A percentile compares a stretch with the other conserved stretches of the same genome.
phyloP scores from a whole-genome alignment of 2,329 filamentous ascomycete genomes.

The Cordyceps javanica region DNA sequence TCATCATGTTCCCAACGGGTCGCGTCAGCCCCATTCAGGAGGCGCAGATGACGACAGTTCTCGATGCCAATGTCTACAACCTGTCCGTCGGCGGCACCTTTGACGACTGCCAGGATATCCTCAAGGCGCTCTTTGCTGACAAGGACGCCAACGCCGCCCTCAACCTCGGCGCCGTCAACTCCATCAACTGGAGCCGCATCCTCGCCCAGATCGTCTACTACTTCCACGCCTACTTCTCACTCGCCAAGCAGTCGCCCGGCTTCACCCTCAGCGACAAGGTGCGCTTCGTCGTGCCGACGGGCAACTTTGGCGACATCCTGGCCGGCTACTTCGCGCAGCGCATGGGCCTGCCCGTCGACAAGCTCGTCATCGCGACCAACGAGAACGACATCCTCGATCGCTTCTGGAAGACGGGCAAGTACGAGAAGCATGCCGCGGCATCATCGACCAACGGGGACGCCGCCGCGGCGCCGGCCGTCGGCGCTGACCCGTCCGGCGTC shows the following conservation, averaged over 20 bases:
- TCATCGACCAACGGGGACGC: constrained; percentile 49
- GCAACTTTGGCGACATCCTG: constrained; percentile 94
- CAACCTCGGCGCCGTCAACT: constrained; percentile 89
- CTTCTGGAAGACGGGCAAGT: constrained; percentile 86
- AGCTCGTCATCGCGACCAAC: constrained; percentile 89
- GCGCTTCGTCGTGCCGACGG: constrained; percentile 85
- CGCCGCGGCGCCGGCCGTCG: constrained; percentile 55
- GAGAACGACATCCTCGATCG: constrained; percentile 96
- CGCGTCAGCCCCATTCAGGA: constrained; percentile 90
- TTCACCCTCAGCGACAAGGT: constrained; percentile 63
- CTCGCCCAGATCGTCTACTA: constrained; percentile 97
- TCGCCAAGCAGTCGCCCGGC: constrained; percentile 53
- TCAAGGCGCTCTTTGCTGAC: constrained; percentile 89
- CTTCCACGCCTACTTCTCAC: constrained; percentile 87
- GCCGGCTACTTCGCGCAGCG: constrained; percentile 86
- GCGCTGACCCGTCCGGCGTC: constrained; percentile 65
- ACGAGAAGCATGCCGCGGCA: constrained; percentile 67
- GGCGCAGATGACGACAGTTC: constrained; percentile 92
- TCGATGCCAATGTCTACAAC: constrained; percentile 90
- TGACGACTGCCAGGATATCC: constrained; percentile 94
- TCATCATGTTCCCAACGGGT: constrained; percentile 89
- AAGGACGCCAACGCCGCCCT: constrained; percentile 73
- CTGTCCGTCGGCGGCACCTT: constrained; percentile 85
- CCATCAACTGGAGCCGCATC: constrained; percentile 93
- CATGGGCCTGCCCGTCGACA: constrained; percentile 84